Evolutionary conservation across 2,329 filamentous ascomycete genomes (phyloP), one percentile per base, ranked within the genome.

Genomic region (Aspergillus sp.): DNA sequence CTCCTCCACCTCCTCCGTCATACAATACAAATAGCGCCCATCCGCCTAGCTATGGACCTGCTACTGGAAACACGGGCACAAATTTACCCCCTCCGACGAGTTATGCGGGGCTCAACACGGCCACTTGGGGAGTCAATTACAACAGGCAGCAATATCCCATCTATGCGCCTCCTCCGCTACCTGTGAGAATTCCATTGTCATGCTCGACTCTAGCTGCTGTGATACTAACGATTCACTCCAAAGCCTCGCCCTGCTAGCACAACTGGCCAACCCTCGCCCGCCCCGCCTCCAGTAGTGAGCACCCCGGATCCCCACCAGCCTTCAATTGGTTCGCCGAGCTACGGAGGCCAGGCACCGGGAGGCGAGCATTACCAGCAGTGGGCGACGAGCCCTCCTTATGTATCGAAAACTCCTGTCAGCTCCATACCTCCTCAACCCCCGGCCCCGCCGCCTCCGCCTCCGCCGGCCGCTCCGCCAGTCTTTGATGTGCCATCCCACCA

Each of bases 381-480:
- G 67, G 63, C 66, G 15, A 63, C 66, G 22, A 68, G 65, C 53
- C 59, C 66, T 41, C 61, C 71, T 30, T 69, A 74, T 64, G 63
- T 66, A 19, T 51, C 57, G 34, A 70, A 69, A 31, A 67, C 67
- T n/a, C 55, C 64, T 54, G 60, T 61, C 43, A 58, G 56, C n/a
- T 53, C 69, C 56, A 61, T 73, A 30, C 73, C 79, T 17, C 53
- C 57, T 1, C 63, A 63, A 11, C 63, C 60, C 7, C 77, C 78
- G 15, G 74, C 73, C n/a, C 78, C 77, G 1, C 77, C 79, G n/a
- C 78, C 78, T 46, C 77, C 79, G n/a, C 78, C 79, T 45, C 79
- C 79, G 25, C 71, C 52, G 4, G 51, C 58, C 22, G 17, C 78
- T 47, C 79, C 78, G 31, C 70, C 47, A 50, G 31, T 34, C 7